Evolutionary conservation across 805 yeast genomes (phyloP).

Genomic region (Candida orba): DNA sequence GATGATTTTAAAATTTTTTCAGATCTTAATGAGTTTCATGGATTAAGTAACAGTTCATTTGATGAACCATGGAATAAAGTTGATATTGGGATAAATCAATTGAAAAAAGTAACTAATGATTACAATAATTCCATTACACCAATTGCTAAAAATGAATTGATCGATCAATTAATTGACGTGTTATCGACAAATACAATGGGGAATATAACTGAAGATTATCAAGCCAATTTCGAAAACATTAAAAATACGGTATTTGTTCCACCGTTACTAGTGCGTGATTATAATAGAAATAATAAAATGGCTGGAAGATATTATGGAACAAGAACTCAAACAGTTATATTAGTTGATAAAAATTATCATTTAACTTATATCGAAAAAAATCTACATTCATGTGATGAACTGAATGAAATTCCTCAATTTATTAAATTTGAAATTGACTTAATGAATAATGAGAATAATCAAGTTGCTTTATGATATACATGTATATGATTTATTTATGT

Average conservation of each 20-base stretch:
- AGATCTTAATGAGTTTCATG: conserved; percentile 33
- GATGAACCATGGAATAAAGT: conserved; percentile 75
- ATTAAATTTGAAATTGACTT: conserved; percentile 22
- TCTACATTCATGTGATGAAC: conserved; percentile 42
- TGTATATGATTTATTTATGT: background rate
- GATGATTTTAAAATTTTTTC: conserved; percentile 26
- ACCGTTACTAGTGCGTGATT: conserved; percentile 37
- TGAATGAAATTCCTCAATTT: conserved; percentile 20
- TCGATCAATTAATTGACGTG: conserved; percentile 45
- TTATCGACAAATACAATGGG: conserved; percentile 40
- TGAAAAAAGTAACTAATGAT: conserved; percentile 27
- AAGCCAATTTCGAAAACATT: conserved; percentile 35
- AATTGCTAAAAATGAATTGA: conserved; percentile 33
- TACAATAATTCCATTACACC: conserved; percentile 15
- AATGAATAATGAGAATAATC: background rate
- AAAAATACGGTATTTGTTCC: conserved; percentile 66
- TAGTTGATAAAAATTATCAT: conserved; percentile 44
- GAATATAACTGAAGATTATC: conserved; percentile 23
- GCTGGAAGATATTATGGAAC: conserved; percentile 73
- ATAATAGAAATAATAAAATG: conserved; percentile 26
- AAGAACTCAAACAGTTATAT: conserved; percentile 73
- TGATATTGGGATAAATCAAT: conserved; percentile 40
- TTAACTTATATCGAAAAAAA: conserved; percentile 58
- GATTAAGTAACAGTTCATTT: conserved; percentile 63
- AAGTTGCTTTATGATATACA: background rate